Percentiles rank a stretch among this genome's conserved stretches.
These are phyloP conservation scores for Colletotrichum sp. DNA, from an alignment of 2,329 filamentous ascomycete species.

Conservation along the genomic window DNA sequence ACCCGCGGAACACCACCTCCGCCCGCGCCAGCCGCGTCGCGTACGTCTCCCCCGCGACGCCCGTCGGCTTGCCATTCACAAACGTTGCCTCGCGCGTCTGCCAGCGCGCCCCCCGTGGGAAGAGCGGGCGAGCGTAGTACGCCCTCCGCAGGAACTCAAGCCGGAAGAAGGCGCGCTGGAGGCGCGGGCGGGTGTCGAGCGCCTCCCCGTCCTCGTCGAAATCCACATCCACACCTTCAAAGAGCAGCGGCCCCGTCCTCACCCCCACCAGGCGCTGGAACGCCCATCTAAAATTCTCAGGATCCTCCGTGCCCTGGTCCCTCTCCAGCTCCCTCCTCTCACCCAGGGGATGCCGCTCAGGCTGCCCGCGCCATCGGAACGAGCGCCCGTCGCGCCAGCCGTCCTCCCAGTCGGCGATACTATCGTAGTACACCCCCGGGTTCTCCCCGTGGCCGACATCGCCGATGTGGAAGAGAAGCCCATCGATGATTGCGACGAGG, in stretches of 20 bases:
- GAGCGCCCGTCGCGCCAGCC: not conserved
- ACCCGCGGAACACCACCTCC: not conserved
- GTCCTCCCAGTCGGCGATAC: not conserved
- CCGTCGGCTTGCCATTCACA: not conserved
- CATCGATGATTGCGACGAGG: not conserved
- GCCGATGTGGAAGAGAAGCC: not conserved
- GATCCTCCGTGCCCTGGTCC: not conserved
- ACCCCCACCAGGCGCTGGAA: not conserved
- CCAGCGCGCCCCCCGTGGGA: not conserved
- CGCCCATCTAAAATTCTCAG: not conserved
- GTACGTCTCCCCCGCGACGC: not conserved
- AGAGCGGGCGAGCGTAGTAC: not conserved
- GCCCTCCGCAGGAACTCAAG: constrained; percentile 3
- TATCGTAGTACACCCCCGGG: not conserved
- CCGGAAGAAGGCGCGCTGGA: constrained; percentile 16
- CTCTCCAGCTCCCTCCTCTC: not conserved
- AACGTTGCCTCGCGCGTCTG: not conserved
- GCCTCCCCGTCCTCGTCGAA: not conserved
- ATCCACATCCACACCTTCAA: not conserved
- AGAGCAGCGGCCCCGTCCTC: not conserved
- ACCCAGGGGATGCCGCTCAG: not conserved
- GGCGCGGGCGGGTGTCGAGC: not conserved
- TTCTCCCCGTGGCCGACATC: not conserved
- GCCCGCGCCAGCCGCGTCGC: not conserved
- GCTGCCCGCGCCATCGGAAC: not conserved